Base-by-base conservation (phyloP, 1,139 yeast genomes). In the Suzukiozyma palmioleophila region DNA sequence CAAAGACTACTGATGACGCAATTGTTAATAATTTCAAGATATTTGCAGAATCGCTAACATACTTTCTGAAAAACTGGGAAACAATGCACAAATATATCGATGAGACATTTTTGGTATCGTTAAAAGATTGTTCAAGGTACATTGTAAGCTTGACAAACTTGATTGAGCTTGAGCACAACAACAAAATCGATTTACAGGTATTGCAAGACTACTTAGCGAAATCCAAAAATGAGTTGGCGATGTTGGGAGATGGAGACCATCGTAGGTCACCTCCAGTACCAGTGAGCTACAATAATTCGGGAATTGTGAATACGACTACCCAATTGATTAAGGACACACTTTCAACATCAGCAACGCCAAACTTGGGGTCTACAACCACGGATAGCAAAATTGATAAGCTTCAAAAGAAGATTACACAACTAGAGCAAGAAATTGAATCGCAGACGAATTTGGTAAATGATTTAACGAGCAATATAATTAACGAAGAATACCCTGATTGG, bases 181-280 rank as follows among this genome's bases (percentile, higher is more conserved):
- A 90, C 59, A 90, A 86, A 50, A 77, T 90, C 31, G 98, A 92
- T 59, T 79, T 84, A 52, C 97, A 92, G 55, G 95, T 86, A 36
- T 69, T 92, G 38, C 78, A 79, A 34, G 95, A 85, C 41, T 90
- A 90, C 56, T 67, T 89, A 40, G 69, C 73, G 34, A 84, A 86
- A 53, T 79, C 95, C 0, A 73, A 76, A 41, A 62, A 64, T 26
- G 97, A 92, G 48, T 78, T 82, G 46, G 78, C 79, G 30, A 67
- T 68, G 31, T 53, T 86, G 33, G 66, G 79, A 41, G 75, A 83
- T n/a, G 41, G 43, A 8, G 31, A 50, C 25, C 35, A 48, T 9
- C 43, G 46, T 3, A 49, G 47, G 16, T 56, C 60, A 5, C 66
- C 69, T 1, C 74, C 73, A 1, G 64, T 54, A 15, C 72, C 73